Conservation (phyloP, 2,329 filamentous ascomycete species). For the Hypomyces rosellus region DNA sequence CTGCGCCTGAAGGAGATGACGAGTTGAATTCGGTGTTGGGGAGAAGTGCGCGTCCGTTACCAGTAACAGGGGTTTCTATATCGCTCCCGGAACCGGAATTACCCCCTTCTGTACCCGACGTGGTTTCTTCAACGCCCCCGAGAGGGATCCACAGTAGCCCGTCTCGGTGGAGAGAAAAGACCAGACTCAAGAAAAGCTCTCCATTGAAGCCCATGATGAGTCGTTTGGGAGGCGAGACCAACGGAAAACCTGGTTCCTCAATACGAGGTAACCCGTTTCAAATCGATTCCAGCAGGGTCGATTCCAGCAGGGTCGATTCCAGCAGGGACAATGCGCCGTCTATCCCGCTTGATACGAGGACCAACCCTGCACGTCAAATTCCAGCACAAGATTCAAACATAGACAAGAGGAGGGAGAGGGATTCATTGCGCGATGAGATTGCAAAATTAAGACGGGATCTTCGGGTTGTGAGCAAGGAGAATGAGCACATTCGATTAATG, state of each 20-base stretch:
- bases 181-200: slow-evolving; percentile 38
- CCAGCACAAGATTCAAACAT: slow-evolving; percentile 35
- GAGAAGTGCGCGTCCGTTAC: slow-evolving; percentile 22
- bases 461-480: slow-evolving; percentile 50
- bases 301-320: too few species aligned
- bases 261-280: slow-evolving; percentile 3
- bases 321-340: not conserved
- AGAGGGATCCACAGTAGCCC: slow-evolving; percentile 55
- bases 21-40: slow-evolving; percentile 26
- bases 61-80: slow-evolving; percentile 25
- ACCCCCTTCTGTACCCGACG: slow-evolving; percentile 51
- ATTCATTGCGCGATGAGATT: slow-evolving; percentile 50
- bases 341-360: slow-evolving; percentile 12
- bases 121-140: slow-evolving; percentile 48
- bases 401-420: slow-evolving; percentile 46
- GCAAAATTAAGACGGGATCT: slow-evolving; percentile 53
- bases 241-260: slow-evolving; percentile 6
- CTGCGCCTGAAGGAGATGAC: slow-evolving; percentile 26
- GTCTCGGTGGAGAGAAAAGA: slow-evolving; percentile 35
- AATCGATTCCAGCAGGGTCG: not conserved
- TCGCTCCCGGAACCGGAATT: slow-evolving; percentile 53
- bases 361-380: slow-evolving; percentile 37
- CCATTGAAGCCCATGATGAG: slow-evolving; percentile 41
- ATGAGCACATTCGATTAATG: slow-evolving; percentile 43
- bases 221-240: slow-evolving; percentile 10